Evolutionary conservation across 495 filamentous ascomycete genomes (phyloP).

Genomic region (Cercophora newfieldiana): DNA sequence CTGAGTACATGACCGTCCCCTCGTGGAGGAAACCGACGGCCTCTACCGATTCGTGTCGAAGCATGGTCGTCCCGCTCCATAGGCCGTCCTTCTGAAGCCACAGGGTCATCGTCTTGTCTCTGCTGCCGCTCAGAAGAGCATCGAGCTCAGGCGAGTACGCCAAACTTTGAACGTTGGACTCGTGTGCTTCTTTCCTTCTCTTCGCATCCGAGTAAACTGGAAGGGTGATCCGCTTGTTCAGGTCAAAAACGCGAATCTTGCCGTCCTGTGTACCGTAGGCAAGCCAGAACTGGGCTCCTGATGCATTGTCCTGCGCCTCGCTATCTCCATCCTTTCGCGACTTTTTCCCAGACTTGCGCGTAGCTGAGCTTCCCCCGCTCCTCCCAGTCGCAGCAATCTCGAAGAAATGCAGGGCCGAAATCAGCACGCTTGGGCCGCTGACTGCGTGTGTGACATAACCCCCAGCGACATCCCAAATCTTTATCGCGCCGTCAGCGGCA

Average conservation of each 20-base stretch:
- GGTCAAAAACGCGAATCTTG: slow-evolving; percentile 86
- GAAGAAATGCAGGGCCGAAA: slow-evolving; percentile 92
- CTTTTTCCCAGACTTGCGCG: slow-evolving; percentile 37
- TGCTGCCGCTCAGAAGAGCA: slow-evolving; percentile 78
- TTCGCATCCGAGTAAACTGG: slow-evolving; percentile 58
- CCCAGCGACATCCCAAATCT: slow-evolving; percentile 92
- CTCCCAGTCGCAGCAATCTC: slow-evolving; percentile 54
- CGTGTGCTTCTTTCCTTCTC: slow-evolving; percentile 68
- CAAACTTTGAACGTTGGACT: slow-evolving; percentile 83
- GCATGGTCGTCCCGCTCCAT: slow-evolving; percentile 84
- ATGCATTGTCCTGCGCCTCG: slow-evolving; percentile 39
- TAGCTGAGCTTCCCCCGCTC: slow-evolving; percentile 27
- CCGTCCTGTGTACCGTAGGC: slow-evolving; percentile 93
- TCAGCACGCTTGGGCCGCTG: slow-evolving; percentile 82
- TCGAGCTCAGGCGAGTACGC: slow-evolving; percentile 75
- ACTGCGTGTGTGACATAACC: slow-evolving; percentile 95
- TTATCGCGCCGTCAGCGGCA: slow-evolving; percentile 85
- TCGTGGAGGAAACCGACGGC: slow-evolving; percentile 73
- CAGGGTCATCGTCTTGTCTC: slow-evolving; percentile 90
- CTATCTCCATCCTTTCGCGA: slow-evolving; percentile 48
- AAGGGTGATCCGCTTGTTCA: slow-evolving; percentile 76
- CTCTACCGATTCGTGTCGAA: slow-evolving; percentile 84
- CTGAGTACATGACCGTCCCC: slow-evolving; percentile 72
- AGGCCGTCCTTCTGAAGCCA: slow-evolving; percentile 88
- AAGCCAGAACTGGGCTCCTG: slow-evolving; percentile 64